These are phyloP conservation scores for Nitzschia inconspicua DNA, from an alignment of 108 stramenopile genomes.

Conservation along the genomic window DNA sequence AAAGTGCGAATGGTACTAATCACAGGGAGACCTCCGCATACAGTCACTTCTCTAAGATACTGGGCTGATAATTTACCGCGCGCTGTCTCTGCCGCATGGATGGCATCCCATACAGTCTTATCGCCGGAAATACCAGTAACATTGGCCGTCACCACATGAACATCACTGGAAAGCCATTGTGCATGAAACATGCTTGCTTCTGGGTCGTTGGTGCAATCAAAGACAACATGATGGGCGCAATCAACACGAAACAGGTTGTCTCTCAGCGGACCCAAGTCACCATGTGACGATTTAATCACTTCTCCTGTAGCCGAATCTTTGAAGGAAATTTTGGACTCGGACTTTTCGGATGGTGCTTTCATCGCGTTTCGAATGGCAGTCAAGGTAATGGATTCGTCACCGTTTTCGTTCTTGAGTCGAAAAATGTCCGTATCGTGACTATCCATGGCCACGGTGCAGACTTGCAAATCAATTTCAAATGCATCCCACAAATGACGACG, in stretches of 20 bases:
- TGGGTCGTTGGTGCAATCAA: slow-evolving; percentile 69
- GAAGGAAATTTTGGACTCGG: slow-evolving; percentile 12
- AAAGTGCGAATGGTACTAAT: slow-evolving; percentile 66
- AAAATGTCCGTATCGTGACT: slow-evolving; percentile 31
- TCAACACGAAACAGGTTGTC: slow-evolving; percentile 43
- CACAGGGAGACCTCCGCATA: slow-evolving; percentile 80
- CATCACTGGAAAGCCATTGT: slow-evolving; percentile 52
- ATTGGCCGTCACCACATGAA: slow-evolving; percentile 81
- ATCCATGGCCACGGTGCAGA: slow-evolving; percentile 39
- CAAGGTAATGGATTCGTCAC: slow-evolving; percentile 48
- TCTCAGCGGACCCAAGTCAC: slow-evolving; percentile 20
- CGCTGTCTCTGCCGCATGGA: slow-evolving; percentile 41
- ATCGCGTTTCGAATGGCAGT: slow-evolving; percentile 12
- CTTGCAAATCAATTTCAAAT: slow-evolving; percentile 74
- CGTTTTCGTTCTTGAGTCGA: slow-evolving; percentile 29
- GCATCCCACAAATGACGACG: slow-evolving; percentile 39
- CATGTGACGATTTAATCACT: slow-evolving; percentile 9
- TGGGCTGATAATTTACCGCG: slow-evolving; percentile 48
- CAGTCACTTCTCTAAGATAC: slow-evolving; percentile 78
- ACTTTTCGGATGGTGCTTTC: slow-evolving; percentile 1
- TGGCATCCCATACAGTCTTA: slow-evolving; percentile 59
- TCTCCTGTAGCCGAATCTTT: not conserved
- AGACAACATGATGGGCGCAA: slow-evolving; percentile 49
- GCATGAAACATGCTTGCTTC: slow-evolving; percentile 53
- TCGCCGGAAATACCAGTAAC: slow-evolving; percentile 63